Conservation (phyloP, 768 basidiomycete genomes). For the Gymnopilus dilepis region DNA sequence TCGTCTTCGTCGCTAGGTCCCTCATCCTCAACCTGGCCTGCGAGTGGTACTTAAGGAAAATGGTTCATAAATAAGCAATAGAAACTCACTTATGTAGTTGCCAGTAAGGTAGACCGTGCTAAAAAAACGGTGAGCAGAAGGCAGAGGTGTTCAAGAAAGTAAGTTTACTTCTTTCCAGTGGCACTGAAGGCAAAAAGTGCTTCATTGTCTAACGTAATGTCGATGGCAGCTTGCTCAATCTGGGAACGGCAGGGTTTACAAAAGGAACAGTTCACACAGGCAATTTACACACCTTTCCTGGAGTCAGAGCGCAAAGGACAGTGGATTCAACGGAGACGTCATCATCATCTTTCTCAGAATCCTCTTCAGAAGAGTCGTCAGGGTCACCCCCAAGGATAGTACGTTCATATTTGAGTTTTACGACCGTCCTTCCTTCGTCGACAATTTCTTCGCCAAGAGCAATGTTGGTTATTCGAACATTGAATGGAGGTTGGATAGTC, state of each 20-base stretch:
- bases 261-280: background rate
- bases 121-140: conserved; percentile 15
- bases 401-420: conserved; percentile 66
- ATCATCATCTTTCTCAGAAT: conserved; percentile 44
- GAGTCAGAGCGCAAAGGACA: conserved; percentile 79
- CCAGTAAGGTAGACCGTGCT: conserved; percentile 82
- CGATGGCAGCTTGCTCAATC: conserved; percentile 78
- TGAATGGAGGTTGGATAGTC: conserved; percentile 62
- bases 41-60: background rate
- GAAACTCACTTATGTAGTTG: conserved; percentile 75
- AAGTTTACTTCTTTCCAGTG: conserved; percentile 79
- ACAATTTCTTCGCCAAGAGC: conserved; percentile 76
- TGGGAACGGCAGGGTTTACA: conserved; percentile 33
- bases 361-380: conserved; percentile 52
- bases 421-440: conserved; percentile 65
- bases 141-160: background rate
- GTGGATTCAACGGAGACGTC: conserved; percentile 43
- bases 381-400: conserved; percentile 26
- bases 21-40: conserved; percentile 61
- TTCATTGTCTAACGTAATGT: conserved; percentile 72
- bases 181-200: conserved; percentile 71
- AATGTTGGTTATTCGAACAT: conserved; percentile 83
- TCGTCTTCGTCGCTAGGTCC: conserved; percentile 55
- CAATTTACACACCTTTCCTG: conserved; percentile 66
- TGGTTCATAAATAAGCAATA: background rate